phyloP scores from a whole-genome alignment of 73 alveolate genomes.

The Symbiodinium natans region DNA sequence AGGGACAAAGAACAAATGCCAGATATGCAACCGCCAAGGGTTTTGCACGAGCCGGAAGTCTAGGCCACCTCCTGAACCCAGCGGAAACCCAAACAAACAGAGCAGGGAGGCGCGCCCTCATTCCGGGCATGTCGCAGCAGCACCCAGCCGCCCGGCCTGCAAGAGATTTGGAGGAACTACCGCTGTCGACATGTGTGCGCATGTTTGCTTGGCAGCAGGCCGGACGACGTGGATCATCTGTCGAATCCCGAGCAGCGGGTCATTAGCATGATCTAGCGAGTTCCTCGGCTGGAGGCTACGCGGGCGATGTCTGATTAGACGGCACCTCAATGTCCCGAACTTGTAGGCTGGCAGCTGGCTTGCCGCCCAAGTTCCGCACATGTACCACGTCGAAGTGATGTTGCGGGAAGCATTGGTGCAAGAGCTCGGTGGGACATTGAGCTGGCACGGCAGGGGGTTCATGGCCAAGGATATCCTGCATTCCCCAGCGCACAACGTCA shows the following conservation, averaged over 20 bases:
- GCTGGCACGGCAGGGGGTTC: conserved; percentile 79
- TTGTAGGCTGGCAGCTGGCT: too few species aligned
- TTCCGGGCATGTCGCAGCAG: conserved; percentile 91
- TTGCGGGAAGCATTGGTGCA: conserved; percentile 76
- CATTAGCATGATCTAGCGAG: conserved; percentile 76
- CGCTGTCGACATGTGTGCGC: background rate
- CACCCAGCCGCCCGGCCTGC: conserved; percentile 93
- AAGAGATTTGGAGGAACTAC: background rate
- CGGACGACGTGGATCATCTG: conserved; percentile 64
- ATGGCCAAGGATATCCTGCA: conserved; percentile 67
- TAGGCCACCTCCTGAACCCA: too few species aligned
- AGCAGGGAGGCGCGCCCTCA: conserved; percentile 43
- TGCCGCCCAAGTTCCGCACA: conserved; percentile 22
- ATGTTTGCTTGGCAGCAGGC: background rate
- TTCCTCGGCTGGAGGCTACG: conserved; percentile 16
- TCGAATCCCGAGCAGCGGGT: conserved; percentile 66
- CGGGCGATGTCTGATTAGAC: background rate
- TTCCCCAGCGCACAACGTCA: background rate
- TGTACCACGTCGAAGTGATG: conserved; percentile 85
- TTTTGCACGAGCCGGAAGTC: too few species aligned
- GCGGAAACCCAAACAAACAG: too few species aligned
- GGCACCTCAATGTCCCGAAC: background rate
- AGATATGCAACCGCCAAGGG: too few species aligned
- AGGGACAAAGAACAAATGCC: too few species aligned
- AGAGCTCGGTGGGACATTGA: conserved; percentile 67